Base-by-base conservation (phyloP, 495 filamentous ascomycete genomes). In the Cercophora newfieldiana region DNA sequence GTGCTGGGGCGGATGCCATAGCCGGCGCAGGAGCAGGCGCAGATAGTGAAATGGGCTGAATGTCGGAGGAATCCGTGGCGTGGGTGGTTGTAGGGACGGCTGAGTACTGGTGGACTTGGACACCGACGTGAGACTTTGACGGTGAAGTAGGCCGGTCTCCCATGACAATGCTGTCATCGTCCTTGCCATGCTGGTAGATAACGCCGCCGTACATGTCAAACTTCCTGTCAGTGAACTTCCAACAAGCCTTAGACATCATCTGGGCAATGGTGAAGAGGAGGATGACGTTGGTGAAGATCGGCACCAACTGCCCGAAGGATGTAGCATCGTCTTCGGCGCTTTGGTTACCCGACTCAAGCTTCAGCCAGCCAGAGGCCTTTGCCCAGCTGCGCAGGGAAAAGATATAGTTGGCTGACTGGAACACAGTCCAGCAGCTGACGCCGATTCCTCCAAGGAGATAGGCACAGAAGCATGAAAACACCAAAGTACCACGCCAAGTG, bases 271-370 rank as follows among this genome's bases (percentile, higher is more conserved):
- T 53, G 50, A 53, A 53, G 2, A 53, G n/a, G 50, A 53, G 50
- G n/a, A 26, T 53, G n/a, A 53, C 50, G n/a, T 53, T 53, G 7
- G 24, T 22, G 50, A 53, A 53, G 50, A 77, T 69, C 24, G 76
- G 76, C 21, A 78, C 73, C 26, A 78, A 71, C 64, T 78, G 76
- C 16, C 76, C 74, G 14, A 78, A 78, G n/a, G 71, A 71, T 21
- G 68, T 72, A 5, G 73, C 61, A 31, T 78, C 76, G 47, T 76
- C 69, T 59, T 78, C 76, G 22, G 68, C 54, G 54, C 72, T 75
- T 48, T 62, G 30, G 19, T 54, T 50, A 28, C 64, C 61, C 10
- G 26, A 1, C 25, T 49, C 51, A 26, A 71, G 66, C 8, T 64
- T 61, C 19, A 78, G 51, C 76, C 76, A 78, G 28, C 70, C 69